Conservation (phyloP, 768 basidiomycete genomes). For the Chalciporus sphaerocephalus region DNA sequence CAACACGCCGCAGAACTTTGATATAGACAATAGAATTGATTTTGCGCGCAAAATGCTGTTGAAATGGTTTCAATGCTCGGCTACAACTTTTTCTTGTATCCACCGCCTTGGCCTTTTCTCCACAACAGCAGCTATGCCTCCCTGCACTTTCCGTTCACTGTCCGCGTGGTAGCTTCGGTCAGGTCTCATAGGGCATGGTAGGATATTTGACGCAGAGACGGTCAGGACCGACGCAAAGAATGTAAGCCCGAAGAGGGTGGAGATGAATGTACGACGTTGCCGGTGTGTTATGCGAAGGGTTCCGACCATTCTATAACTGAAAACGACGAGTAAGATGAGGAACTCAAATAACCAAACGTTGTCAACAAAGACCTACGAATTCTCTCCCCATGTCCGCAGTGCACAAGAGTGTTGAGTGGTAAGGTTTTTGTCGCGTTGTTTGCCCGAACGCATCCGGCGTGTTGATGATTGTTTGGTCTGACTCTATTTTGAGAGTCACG, state of each 20-base stretch:
- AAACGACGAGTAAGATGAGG: conserved; percentile 45
- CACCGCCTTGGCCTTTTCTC: conserved; percentile 69
- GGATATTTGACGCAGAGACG: conserved; percentile 71
- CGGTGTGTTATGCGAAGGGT: conserved; percentile 51
- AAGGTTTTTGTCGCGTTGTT: too few species aligned
- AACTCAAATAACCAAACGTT: too few species aligned
- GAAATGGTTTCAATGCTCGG: conserved; percentile 13
- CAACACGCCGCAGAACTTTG: neutral
- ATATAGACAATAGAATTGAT: neutral
- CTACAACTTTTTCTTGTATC: conserved; percentile 65
- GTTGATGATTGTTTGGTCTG: conserved; percentile 25
- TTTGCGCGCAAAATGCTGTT: neutral
- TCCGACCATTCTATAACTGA: conserved; percentile 55
- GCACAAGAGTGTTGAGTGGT: neutral
- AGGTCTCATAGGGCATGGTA: conserved; percentile 75
- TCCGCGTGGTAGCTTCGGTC: conserved; percentile 59
- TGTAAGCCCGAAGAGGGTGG: conserved; percentile 76
- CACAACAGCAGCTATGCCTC: conserved; percentile 37
- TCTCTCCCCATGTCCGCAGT: conserved; percentile 25
- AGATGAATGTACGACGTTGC: conserved; percentile 67
- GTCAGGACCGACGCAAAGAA: conserved; percentile 75
- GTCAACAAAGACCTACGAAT: conserved; percentile 12
- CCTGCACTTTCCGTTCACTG: conserved; percentile 32
- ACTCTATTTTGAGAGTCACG: too few species aligned
- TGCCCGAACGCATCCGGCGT: neutral